A percentile compares a stretch with the other conserved stretches of the same genome.
phyloP scores from a whole-genome alignment of 352 stramenopile genomes.

The Thalassiosira exigua region DNA sequence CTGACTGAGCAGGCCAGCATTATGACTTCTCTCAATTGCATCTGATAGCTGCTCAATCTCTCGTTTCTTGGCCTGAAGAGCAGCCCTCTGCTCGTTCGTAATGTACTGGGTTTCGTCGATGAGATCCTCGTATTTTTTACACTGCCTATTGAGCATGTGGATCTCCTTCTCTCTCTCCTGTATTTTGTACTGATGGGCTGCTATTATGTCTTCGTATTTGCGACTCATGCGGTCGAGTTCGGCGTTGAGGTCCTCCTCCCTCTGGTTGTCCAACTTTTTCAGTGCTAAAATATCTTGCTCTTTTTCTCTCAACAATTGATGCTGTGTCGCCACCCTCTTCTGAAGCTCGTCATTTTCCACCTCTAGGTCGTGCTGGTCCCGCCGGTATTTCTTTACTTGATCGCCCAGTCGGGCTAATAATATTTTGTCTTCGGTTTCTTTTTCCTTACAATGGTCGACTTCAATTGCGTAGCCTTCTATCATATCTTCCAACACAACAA shows the following conservation, averaged over 20 bases:
- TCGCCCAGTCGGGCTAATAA: conserved; percentile 15
- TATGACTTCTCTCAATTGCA: conserved; percentile 31
- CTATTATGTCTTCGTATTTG: conserved; percentile 27
- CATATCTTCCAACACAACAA: background rate
- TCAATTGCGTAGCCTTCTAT: background rate
- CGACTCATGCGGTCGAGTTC: conserved; percentile 21
- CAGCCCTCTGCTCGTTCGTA: conserved; percentile 19
- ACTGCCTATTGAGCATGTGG: conserved; percentile 20
- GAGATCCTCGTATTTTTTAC: conserved; percentile 45
- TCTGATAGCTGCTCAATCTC: conserved; percentile 25
- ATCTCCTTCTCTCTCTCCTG: conserved; percentile 36
- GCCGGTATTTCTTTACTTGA: conserved; percentile 24
- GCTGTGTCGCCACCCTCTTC: conserved; percentile 22
- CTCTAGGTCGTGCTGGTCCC: conserved; percentile 20
- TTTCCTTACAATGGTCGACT: conserved; percentile 14
- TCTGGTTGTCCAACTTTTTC: conserved; percentile 19
- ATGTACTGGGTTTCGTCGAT: conserved; percentile 46
- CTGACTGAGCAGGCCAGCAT: conserved; percentile 2
- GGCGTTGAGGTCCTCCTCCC: conserved; percentile 29
- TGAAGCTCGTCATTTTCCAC: conserved; percentile 34
- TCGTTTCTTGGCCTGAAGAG: conserved; percentile 16
- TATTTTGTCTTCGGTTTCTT: conserved; percentile 24
- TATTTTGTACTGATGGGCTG: conserved; percentile 24
- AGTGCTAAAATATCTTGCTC: conserved; percentile 32
- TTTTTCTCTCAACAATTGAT: conserved; percentile 37